A percentile compares a stretch with the other conserved stretches of the same genome.
Evolutionary conservation across 306 rosid species (phyloP).

Genomic region (Prunus davidiana): DNA sequence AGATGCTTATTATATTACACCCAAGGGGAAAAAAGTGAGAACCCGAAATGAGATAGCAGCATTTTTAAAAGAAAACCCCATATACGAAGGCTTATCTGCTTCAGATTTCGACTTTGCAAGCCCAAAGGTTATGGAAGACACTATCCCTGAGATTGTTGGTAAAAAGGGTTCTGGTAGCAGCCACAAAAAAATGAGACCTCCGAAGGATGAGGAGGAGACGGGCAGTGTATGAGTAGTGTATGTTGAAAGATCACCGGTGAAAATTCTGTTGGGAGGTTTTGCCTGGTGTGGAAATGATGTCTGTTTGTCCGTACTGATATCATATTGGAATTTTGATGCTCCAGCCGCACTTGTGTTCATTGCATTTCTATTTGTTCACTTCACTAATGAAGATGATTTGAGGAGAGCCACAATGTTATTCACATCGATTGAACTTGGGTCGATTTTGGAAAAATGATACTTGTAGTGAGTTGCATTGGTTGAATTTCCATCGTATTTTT

Average conservation of each 20-base stretch:
- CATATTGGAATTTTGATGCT: neutral
- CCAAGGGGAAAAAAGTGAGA: slow-evolving; percentile 67
- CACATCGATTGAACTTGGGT: neutral
- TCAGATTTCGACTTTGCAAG: slow-evolving; percentile 53
- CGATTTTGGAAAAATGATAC: neutral
- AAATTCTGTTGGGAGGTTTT: neutral
- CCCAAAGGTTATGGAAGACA: slow-evolving; percentile 84
- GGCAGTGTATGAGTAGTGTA: neutral
- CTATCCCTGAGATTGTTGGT: slow-evolving; percentile 47
- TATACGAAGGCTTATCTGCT: slow-evolving; percentile 32
- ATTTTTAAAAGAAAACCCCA: slow-evolving; percentile 51
- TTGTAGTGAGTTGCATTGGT: neutral
- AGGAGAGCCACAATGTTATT: neutral
- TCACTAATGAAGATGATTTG: neutral
- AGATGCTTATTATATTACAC: slow-evolving; percentile 70
- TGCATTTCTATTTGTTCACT: neutral
- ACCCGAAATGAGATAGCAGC: slow-evolving; percentile 63
- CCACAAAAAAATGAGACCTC: slow-evolving; percentile 37
- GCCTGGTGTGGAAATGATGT: neutral
- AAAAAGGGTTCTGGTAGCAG: slow-evolving; percentile 35
- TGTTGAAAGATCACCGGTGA: neutral
- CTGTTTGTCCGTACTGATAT: neutral
- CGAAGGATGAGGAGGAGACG: slow-evolving; percentile 19
- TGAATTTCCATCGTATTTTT: neutral
- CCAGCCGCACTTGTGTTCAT: neutral